Evolutionary conservation across 345 rosid genomes (phyloP).

Genomic region (Salix dunnii): DNA sequence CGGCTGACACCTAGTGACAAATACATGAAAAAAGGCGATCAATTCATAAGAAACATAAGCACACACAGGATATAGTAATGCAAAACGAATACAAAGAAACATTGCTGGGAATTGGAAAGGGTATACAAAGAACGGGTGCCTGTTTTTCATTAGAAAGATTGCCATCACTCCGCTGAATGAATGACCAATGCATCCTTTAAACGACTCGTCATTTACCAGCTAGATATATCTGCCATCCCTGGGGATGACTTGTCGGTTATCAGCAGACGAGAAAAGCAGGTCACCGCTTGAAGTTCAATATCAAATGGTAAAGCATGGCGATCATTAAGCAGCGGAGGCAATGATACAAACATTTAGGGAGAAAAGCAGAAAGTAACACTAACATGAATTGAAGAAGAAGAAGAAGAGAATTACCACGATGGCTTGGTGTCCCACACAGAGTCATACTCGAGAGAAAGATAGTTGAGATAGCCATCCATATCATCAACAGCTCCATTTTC

Average conservation of each 20-base stretch:
- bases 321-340: not conserved
- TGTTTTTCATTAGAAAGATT: too few species aligned
- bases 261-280: not conserved
- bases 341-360: not conserved
- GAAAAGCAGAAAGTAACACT: not conserved
- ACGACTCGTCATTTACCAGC: not conserved
- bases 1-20: constrained; percentile 78
- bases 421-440: constrained; percentile 99
- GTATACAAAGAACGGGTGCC: too few species aligned
- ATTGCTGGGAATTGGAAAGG: too few species aligned
- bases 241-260: too few species aligned
- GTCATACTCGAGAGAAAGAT: constrained; percentile 90
- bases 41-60: not conserved
- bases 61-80: not conserved
- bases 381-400: not conserved
- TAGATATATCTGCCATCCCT: too few species aligned
- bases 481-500: constrained; percentile 68
- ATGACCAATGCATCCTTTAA: not conserved
- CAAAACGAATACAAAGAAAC: not conserved
- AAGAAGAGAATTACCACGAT: constrained; percentile 49
- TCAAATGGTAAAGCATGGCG: not conserved
- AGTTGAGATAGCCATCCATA: constrained; percentile 83
- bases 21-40: not conserved
- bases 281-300: not conserved
- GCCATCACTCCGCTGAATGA: too few species aligned